Conservation (phyloP, 2,329 filamentous ascomycete genomes). For the Daldinia eschscholtzii region DNA sequence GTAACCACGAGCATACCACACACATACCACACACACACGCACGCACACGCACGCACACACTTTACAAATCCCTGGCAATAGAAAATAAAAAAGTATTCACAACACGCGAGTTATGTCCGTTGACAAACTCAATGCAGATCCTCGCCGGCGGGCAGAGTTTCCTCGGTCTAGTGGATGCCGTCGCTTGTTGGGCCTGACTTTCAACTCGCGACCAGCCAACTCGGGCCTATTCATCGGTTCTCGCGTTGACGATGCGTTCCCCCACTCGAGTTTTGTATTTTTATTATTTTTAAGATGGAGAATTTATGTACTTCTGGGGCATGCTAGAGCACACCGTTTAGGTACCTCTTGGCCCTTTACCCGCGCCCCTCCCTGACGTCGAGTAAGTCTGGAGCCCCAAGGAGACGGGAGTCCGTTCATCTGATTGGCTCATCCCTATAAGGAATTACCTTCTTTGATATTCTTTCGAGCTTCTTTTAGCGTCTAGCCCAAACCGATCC, state of each 20-base stretch:
- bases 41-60: constrained; percentile 8
- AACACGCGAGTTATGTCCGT: constrained; percentile 18
- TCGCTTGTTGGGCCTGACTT: constrained; percentile 35
- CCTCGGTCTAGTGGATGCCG: constrained; percentile 42
- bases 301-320: constrained; percentile 28
- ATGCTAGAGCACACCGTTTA: constrained; percentile 17
- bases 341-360: constrained; percentile 38
- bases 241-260: constrained; percentile 39
- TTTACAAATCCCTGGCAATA: constrained; percentile 22
- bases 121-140: constrained; percentile 18
- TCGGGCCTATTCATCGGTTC: constrained; percentile 43
- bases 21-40: constrained; percentile 20
- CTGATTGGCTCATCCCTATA: constrained; percentile 39
- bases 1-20: constrained; percentile 34
- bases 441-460: constrained; percentile 46
- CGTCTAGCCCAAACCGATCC: constrained; percentile 42
- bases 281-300: constrained; percentile 34
- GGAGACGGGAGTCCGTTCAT: constrained; percentile 11
- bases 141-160: constrained; percentile 3
- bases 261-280: constrained; percentile 30
- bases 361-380: constrained; percentile 44
- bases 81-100: constrained; percentile 11
- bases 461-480: constrained; percentile 44
- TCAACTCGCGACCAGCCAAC: constrained; percentile 29
- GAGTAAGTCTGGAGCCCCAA: constrained; percentile 43